Base-by-base conservation (phyloP, 75 land plant genomes). In the Larix kaempferi region DNA sequence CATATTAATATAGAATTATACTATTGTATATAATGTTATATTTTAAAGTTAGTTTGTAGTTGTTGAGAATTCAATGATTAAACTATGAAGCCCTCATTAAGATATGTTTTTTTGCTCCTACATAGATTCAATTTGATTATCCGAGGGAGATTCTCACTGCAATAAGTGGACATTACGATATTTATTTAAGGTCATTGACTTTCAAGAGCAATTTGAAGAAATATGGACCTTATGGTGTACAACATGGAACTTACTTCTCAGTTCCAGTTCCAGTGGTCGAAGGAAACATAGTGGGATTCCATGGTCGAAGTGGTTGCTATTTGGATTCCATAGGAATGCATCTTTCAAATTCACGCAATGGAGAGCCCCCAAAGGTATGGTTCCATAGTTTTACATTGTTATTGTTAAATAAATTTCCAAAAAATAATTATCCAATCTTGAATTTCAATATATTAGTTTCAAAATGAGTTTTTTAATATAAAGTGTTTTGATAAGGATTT, bases 141-240 rank as follows among this genome's bases (percentile, higher is more conserved):
- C 91, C 91, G 0, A 56, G 78, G 65, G 91, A 89, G 57, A 63
- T 79, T 21, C 78, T 89, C 14, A 86, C 22, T 19, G 76, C 84
- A 58, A 64, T 89, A 1, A 76, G 76, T 61, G 91, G 91, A 13
- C 86, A 89, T 62, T 86, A 79, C 64, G 80, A 84, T 39, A 4
- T 54, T 14, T 26, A 77, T n/a, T 59, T 89, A 33, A 75, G 56
- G 73, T 89, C 91, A 5, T 59, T 89, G 25, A 81, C 86, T 33
- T 84, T 89, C 67, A 61, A 86, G 39, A 84, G 82, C 1, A 86
- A 37, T n/a, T 2, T 74, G 16, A 77, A 78, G 13, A 83, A 79
- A 54, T 81, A 79, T 49, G 91, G 88, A 35, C 91, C 91, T 7
- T 89, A 58, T 75, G 91, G 91, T 2, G 84, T 77, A 61, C 87